phyloP scores from a whole-genome alignment of 2,329 filamentous ascomycete genomes.

The Cytospora piceae region DNA sequence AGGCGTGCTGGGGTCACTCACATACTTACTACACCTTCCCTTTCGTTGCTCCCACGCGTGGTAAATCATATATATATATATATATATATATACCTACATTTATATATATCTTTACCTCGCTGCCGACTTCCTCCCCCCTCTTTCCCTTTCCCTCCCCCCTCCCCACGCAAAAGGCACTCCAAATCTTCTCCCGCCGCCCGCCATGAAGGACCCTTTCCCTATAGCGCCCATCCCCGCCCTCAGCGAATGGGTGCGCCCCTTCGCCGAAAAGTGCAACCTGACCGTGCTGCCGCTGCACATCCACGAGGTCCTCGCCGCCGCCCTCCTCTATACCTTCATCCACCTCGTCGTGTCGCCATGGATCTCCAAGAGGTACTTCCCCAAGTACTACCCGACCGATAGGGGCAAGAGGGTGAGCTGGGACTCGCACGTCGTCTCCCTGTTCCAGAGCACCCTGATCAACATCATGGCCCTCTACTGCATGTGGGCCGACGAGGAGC shows the following conservation, averaged over 20 bases:
- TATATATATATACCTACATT: not conserved
- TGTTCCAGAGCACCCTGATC: conserved; percentile 76
- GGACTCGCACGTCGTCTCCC: conserved; percentile 85
- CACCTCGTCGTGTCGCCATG: conserved; percentile 69
- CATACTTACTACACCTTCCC: not conserved
- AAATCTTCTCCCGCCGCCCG: conserved; percentile 29
- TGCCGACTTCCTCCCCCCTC: not conserved
- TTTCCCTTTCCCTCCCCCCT: not conserved
- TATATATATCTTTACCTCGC: not conserved
- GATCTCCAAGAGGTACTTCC: conserved; percentile 65
- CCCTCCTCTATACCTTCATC: conserved; percentile 70
- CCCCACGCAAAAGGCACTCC: not conserved
- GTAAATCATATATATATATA: not conserved
- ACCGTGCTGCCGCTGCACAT: conserved; percentile 73
- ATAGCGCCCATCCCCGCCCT: conserved; percentile 63
- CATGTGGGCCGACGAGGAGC: conserved; percentile 70
- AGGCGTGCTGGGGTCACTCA: not conserved
- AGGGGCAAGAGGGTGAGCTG: conserved; percentile 73
- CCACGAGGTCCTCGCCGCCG: conserved; percentile 73
- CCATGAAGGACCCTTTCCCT: conserved; percentile 76
- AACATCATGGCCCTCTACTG: conserved; percentile 75
- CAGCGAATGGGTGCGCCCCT: conserved; percentile 61
- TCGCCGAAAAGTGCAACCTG: conserved; percentile 64
- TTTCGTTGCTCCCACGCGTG: not conserved
- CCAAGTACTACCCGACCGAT: conserved; percentile 66